phyloP scores from a whole-genome alignment of 1,284 basidiomycete genomes.

The Thecaphora thlaspeos region DNA sequence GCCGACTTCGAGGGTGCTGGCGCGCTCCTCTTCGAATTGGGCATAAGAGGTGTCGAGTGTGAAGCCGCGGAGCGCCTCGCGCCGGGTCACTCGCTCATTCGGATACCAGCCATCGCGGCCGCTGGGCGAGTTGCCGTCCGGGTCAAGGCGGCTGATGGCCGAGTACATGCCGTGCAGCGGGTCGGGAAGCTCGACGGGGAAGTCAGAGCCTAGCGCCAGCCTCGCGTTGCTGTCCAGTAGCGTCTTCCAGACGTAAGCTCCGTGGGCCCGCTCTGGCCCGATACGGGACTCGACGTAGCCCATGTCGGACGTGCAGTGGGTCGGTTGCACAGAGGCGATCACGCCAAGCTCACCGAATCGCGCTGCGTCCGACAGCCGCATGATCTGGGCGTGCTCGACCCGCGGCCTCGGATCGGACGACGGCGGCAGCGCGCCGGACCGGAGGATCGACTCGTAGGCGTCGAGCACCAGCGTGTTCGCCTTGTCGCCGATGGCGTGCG shows the following conservation, averaged over 20 bases:
- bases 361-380: constrained; percentile 65
- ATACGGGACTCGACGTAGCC: constrained; percentile 63
- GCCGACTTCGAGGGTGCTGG: constrained; percentile 65
- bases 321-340: constrained; percentile 88
- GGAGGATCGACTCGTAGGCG: constrained; percentile 36
- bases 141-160: constrained; percentile 72
- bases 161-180: constrained; percentile 72
- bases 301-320: constrained; percentile 85
- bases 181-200: constrained; percentile 66
- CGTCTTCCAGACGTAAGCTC: constrained; percentile 83
- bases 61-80: constrained; percentile 70
- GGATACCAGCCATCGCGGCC: constrained; percentile 68
- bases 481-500: constrained; percentile 81
- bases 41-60: constrained; percentile 84
- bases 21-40: constrained; percentile 73
- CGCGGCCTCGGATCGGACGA: constrained; percentile 65
- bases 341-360: constrained; percentile 74
- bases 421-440: constrained; percentile 2
- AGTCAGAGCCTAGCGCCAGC: constrained; percentile 82
- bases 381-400: constrained; percentile 87
- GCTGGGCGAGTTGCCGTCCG: constrained; percentile 74
- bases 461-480: constrained; percentile 75
- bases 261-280: constrained; percentile 63
- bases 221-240: constrained; percentile 64
- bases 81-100: constrained; percentile 69